Evolutionary conservation across 495 filamentous ascomycete genomes (phyloP).

Genomic region (Penicillium waksmanii): DNA sequence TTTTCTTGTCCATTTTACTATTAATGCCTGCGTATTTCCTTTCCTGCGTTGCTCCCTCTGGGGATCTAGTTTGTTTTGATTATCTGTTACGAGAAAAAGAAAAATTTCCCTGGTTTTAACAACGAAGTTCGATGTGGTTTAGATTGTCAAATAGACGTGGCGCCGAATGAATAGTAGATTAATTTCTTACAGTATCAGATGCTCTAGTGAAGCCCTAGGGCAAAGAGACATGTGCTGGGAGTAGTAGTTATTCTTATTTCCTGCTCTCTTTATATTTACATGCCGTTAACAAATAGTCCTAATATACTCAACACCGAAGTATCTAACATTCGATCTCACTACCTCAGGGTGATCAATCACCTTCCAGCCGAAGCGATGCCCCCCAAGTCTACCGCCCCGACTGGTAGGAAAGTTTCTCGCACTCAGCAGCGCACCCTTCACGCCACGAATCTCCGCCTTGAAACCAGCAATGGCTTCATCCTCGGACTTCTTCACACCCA

Average conservation of each 20-base stretch:
- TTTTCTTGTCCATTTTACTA: slow-evolving; percentile 34
- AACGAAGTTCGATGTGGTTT: slow-evolving; percentile 1
- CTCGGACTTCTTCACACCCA: slow-evolving; percentile 52
- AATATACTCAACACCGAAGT: neutral
- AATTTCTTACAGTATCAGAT: neutral
- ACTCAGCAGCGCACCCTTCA: slow-evolving; percentile 92
- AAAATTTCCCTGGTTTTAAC: slow-evolving; percentile 14
- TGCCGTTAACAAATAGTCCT: neutral
- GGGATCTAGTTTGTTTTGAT: slow-evolving; percentile 21
- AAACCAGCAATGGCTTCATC: slow-evolving; percentile 79
- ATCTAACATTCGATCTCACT: neutral
- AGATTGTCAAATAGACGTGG: slow-evolving; percentile 22
- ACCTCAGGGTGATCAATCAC: slow-evolving; percentile 7
- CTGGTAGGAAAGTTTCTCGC: slow-evolving; percentile 66
- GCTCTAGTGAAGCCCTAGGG: no score
- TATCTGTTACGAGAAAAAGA: slow-evolving; percentile 28
- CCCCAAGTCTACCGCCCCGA: slow-evolving; percentile 35
- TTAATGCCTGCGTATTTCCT: slow-evolving; percentile 31
- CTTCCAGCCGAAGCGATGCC: slow-evolving; percentile 23
- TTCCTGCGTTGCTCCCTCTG: slow-evolving; percentile 15
- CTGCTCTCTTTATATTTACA: slow-evolving; percentile 2
- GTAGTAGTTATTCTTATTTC: neutral
- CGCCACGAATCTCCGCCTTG: slow-evolving; percentile 81
- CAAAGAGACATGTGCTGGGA: no score
- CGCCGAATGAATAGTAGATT: slow-evolving; percentile 17